A percentile compares a stretch with the other conserved stretches of the same genome.
These are phyloP conservation scores for Clavispora asparagi DNA, from an alignment of 805 yeast species.

Conservation along the genomic window DNA sequence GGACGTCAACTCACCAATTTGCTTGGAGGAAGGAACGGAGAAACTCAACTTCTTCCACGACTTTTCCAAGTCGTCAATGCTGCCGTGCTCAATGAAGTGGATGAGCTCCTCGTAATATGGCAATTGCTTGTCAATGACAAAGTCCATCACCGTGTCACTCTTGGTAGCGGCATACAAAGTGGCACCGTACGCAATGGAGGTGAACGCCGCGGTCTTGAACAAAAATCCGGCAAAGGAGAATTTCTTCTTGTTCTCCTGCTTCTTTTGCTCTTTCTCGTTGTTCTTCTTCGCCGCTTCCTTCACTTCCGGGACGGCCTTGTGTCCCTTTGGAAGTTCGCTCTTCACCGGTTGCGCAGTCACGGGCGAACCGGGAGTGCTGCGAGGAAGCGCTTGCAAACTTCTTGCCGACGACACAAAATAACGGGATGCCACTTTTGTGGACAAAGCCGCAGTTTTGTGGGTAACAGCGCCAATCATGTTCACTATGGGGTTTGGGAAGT, in stretches of 20 bases:
- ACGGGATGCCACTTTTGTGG: conserved; percentile 3
- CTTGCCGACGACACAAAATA: conserved; percentile 8
- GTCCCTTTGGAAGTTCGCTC: conserved; percentile 3
- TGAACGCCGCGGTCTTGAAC: conserved; percentile 23
- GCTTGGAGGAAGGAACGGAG: conserved; percentile 26
- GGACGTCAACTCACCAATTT: conserved; percentile 28
- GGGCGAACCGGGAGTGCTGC: conserved; percentile 10
- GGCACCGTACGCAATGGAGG: conserved; percentile 32
- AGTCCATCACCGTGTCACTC: conserved; percentile 40
- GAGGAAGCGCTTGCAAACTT: conserved; percentile 6
- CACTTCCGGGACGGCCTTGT: conserved; percentile 9
- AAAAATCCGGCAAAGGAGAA: conserved; percentile 28
- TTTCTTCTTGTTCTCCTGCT: conserved; percentile 20
- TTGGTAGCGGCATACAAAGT: conserved; percentile 38
- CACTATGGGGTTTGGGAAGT: neutral
- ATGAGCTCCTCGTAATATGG: conserved; percentile 40
- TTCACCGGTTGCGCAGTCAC: conserved; percentile 14
- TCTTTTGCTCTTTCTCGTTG: conserved; percentile 7
- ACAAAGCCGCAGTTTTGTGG: conserved; percentile 2
- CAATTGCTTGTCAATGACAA: conserved; percentile 38
- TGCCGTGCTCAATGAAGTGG: conserved; percentile 33
- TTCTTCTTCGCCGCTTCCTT: conserved; percentile 16
- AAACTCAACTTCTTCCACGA: conserved; percentile 14
- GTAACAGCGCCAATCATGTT: conserved; percentile 10
- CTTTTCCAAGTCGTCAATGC: conserved; percentile 26